These are phyloP conservation scores for bread wheat (Triticum aestivum) DNA, from an alignment of 176 grass and related monocot species.

Conservation along the genomic window IWGSC_CS_RefSeq_v2.1 NC_057795.1:309124425-309124924, in stretches of 20 bases:
- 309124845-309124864: background rate
- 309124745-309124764: constrained; percentile 12
- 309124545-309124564: constrained; percentile 80
- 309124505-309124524: constrained; percentile 96
- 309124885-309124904: no score
- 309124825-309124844: background rate
- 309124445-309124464: constrained; percentile 67
- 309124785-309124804: constrained; percentile 10
- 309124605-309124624: background rate
- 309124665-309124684: background rate
- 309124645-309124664: background rate
- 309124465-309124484: constrained; percentile 98
- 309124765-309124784: constrained; percentile 10
- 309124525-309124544: constrained; percentile 84
- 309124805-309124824: background rate
- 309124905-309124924: no score
- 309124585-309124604: constrained; percentile 7
- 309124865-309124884: no score
- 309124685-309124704: constrained; percentile 8
- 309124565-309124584: constrained; percentile 52
- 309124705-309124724: background rate
- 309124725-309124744: constrained; percentile 1
- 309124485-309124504: constrained; percentile 96
- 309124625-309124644: background rate
- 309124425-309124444: constrained; percentile 5